phyloP scores from a whole-genome alignment of 2,329 filamentous ascomycete species.

The Sodiomyces alkalinus region DNA sequence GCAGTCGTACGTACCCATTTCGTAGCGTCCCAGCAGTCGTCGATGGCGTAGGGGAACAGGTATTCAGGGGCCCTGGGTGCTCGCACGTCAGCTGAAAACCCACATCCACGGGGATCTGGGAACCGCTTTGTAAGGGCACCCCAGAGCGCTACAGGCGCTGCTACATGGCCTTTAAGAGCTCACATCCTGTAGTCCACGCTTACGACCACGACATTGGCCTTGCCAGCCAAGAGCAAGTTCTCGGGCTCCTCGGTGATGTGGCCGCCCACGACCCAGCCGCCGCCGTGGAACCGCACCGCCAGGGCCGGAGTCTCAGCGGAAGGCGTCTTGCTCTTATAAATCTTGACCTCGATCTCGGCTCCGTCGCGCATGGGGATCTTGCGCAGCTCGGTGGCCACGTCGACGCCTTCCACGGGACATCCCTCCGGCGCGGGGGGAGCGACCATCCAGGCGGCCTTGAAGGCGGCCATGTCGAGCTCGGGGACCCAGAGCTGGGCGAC shows the following conservation, averaged over 20 bases:
- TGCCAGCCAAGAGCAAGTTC: conserved; percentile 17
- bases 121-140: too few species aligned
- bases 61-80: conserved; percentile 20
- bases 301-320: conserved; percentile 4
- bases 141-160: too few species aligned
- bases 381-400: conserved; percentile 15
- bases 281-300: conserved; percentile 20
- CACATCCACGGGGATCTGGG: too few species aligned
- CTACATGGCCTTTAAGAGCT: too few species aligned
- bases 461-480: conserved; percentile 12
- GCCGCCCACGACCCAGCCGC: conserved; percentile 18
- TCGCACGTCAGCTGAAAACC: too few species aligned
- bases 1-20: conserved; percentile 16
- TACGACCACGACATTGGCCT: conserved; percentile 18
- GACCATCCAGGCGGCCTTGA: conserved; percentile 13
- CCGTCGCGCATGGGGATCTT: conserved; percentile 18
- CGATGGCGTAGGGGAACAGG: conserved; percentile 16
- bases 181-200: conserved; percentile 22
- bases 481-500: conserved; percentile 14
- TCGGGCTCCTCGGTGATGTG: conserved; percentile 19
- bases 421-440: conserved; percentile 11
- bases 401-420: conserved; percentile 16
- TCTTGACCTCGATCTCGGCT: conserved; percentile 17
- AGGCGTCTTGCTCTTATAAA: conserved; percentile 15
- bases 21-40: conserved; percentile 21